Base-by-base conservation (phyloP, 345 rosid genomes). In the Geranium rotundifolium region DNA sequence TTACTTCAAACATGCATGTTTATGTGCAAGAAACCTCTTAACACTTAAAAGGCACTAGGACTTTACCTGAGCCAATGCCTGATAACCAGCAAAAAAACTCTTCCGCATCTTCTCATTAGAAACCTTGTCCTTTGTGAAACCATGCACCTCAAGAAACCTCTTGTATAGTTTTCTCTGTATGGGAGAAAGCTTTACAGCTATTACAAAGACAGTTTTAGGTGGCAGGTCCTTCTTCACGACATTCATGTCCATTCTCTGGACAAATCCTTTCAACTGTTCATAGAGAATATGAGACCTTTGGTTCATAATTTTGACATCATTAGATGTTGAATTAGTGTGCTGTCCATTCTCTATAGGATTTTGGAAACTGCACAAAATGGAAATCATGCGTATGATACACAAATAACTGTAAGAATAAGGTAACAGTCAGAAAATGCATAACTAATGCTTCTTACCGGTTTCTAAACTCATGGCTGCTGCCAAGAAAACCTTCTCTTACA, bases 401-500 rank as follows among this genome's bases (percentile, higher is more conserved):
- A 20, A 46, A 17, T 50, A 19, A 55, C 54, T 58, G 64, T 39
- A 58, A 58, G 4, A 68, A 27, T 50, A 74, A 61, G 69, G 30
- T 19, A 19, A 29, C 66, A 60, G 71, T 52, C 62, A 68, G 41
- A 63, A 66, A 64, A 60, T 54, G 59, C 39, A 57, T 66, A 19
- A 62, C 63, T 20, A 66, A 76, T 75, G 75, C 54, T 88, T 46
- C 52, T 80, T 79, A 71, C 99, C 99, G 92, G 72, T 95, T 95
- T 76, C 97, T 79, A 78, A 90, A 90, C 79, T 95, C 99, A 29
- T 85, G 96, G 75, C 99, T 95, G 84, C 97, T 90, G 54, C 99
- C 99, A 65, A 95, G 88, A 76, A 95, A 95, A 76, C 99, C 99
- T 85, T 95, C 99, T 84, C 99, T 80, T 19, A 95, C 99, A 77